Evolutionary conservation across 2,329 filamentous ascomycete species (phyloP).

Genomic region (Leptoxyphium fumago): DNA sequence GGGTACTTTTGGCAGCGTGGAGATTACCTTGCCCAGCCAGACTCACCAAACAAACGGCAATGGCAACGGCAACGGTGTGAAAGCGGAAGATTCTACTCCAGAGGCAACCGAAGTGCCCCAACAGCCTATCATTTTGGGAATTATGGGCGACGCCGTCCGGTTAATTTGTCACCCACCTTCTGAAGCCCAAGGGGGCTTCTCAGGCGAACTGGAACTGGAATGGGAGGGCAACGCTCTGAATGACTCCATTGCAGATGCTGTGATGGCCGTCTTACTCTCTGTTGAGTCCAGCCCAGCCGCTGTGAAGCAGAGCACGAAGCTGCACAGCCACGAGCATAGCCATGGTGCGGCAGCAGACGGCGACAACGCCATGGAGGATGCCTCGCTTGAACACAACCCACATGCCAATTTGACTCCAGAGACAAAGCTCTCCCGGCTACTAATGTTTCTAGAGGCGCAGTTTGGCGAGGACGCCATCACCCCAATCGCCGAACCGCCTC

Average conservation of each 20-base stretch:
- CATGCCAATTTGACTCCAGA: slow-evolving; percentile 57
- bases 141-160: slow-evolving; percentile 84
- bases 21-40: slow-evolving; percentile 19
- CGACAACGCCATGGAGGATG: slow-evolving; percentile 2
- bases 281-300: slow-evolving; percentile 90
- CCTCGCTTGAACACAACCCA: slow-evolving; percentile 43
- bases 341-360: slow-evolving; percentile 11
- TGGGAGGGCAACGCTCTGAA: slow-evolving; percentile 99
- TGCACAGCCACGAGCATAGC: slow-evolving; percentile 34
- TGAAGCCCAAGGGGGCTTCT: slow-evolving; percentile 13
- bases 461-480: slow-evolving; percentile 73
- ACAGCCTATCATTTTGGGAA: slow-evolving; percentile 40
- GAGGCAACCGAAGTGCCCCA: slow-evolving; percentile 47
- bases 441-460: slow-evolving; percentile 94
- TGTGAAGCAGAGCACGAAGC: slow-evolving; percentile 57
- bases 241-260: slow-evolving; percentile 92
- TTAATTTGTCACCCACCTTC: slow-evolving; percentile 39
- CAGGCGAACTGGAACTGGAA: slow-evolving; percentile 74
- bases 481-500: slow-evolving; percentile 55
- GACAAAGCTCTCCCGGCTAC: slow-evolving; percentile 69
- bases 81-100: slow-evolving; percentile 21
- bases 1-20: slow-evolving; percentile 77
- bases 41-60: slow-evolving; percentile 7
- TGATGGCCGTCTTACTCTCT: slow-evolving; percentile 81
- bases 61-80: slow-evolving; percentile 16